A percentile compares a stretch with the other conserved stretches of the same genome.
phyloP scores from a whole-genome alignment of 2,329 filamentous ascomycete species.

The Akanthomyces lecanii region DNA sequence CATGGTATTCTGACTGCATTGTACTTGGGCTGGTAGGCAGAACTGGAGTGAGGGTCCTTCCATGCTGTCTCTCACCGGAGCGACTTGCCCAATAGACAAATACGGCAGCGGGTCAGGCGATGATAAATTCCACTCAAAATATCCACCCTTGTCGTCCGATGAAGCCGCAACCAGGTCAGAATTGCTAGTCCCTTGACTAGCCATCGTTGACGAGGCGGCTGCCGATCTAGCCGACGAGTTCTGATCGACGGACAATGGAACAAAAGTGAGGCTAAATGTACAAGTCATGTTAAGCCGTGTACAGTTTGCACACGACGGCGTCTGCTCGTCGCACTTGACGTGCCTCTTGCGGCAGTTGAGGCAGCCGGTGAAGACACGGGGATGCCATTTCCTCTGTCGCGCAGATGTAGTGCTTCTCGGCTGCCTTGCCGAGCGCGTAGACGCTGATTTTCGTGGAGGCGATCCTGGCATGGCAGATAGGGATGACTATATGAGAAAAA shows the following conservation, averaged over 20 bases:
- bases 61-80: not conserved
- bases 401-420: not conserved
- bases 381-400: constrained; percentile 31
- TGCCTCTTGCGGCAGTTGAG: constrained; percentile 37
- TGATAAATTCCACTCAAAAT: not conserved
- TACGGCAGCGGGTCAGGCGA: not conserved
- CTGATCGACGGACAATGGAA: constrained; percentile 17
- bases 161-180: not conserved
- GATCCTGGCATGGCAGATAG: too few relatives aligned
- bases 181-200: not conserved
- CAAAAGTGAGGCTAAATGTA: constrained; percentile 21
- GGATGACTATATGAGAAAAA: too few relatives aligned
- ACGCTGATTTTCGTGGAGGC: not conserved
- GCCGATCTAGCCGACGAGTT: constrained; percentile 22
- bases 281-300: constrained; percentile 25
- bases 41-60: not conserved
- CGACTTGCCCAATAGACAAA: not conserved
- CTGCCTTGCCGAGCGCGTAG: not conserved
- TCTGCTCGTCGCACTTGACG: constrained; percentile 25
- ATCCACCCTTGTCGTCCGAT: not conserved
- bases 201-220: constrained; percentile 23
- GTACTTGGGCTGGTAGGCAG: not conserved
- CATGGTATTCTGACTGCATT: constrained; percentile 23
- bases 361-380: constrained; percentile 38
- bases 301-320: constrained; percentile 35